Percentiles rank a stretch among this genome's conserved stretches.
Evolutionary conservation across 352 stramenopile species (phyloP).

Genomic region (Phytophthora cactorum): DNA sequence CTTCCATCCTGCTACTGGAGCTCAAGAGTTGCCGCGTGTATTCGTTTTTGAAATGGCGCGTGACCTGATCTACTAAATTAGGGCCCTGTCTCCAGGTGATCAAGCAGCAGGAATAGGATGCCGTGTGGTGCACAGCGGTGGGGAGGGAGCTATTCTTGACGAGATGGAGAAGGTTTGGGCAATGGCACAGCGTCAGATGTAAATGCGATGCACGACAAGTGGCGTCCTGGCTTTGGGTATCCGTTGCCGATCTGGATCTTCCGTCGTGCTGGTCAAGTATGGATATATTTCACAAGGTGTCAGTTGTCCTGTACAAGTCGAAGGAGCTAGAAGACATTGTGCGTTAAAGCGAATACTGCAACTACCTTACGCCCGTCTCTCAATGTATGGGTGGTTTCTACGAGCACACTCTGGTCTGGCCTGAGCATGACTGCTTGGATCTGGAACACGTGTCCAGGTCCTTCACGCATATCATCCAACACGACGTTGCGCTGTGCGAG

Average conservation of each 20-base stretch:
- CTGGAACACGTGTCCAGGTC: conserved; percentile 40
- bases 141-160: conserved; percentile 26
- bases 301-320: background rate
- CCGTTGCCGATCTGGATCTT: conserved; percentile 13
- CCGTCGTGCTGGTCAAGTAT: background rate
- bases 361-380: background rate
- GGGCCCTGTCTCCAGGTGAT: conserved; percentile 1
- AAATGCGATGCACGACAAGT: conserved; percentile 33
- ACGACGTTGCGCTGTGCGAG: conserved; percentile 35
- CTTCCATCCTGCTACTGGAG: conserved; percentile 21
- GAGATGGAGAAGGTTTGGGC: conserved; percentile 8
- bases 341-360: conserved; percentile 2
- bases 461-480: conserved; percentile 66
- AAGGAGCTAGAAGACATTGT: background rate
- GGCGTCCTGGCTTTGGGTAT: conserved; percentile 25
- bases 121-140: background rate
- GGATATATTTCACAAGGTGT: background rate
- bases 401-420: conserved; percentile 37
- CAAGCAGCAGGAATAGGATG: conserved; percentile 17
- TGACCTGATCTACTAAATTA: conserved; percentile 16
- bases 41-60: conserved; percentile 20
- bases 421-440: conserved; percentile 42
- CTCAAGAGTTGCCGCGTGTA: background rate
- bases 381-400: background rate
- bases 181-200: background rate